phyloP scores from a whole-genome alignment of 768 basidiomycete species.

The Boletus sp. region DNA sequence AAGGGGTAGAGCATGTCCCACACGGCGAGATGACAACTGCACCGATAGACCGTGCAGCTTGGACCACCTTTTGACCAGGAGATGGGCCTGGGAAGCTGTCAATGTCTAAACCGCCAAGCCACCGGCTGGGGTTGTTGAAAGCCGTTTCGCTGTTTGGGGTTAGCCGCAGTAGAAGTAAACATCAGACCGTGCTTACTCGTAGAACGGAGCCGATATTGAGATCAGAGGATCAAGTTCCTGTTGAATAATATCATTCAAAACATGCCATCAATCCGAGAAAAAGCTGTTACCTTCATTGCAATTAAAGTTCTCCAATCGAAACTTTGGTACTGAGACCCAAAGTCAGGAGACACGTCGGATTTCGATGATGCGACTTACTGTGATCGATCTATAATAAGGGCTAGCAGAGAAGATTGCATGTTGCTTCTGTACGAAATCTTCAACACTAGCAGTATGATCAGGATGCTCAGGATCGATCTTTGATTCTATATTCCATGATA shows the following conservation, averaged over 20 bases:
- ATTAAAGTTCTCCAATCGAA: conserved; percentile 80
- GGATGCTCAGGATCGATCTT: conserved; percentile 61
- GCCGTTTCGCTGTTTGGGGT: conserved; percentile 38
- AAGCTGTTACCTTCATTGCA: conserved; percentile 56
- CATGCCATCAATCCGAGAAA: neutral
- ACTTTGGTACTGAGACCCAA: conserved; percentile 62
- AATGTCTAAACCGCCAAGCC: conserved; percentile 68
- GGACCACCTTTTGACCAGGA: conserved; percentile 56
- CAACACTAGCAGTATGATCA: conserved; percentile 50
- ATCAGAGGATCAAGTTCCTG: conserved; percentile 58
- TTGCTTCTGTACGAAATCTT: conserved; percentile 63
- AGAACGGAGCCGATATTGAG: conserved; percentile 61
- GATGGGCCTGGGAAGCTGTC: conserved; percentile 63
- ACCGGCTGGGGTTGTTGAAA: conserved; percentile 49
- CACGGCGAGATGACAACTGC: conserved; percentile 67
- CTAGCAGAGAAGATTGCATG: conserved; percentile 56
- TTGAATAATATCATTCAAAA: conserved; percentile 5
- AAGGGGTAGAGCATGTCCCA: conserved; percentile 41
- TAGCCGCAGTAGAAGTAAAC: neutral
- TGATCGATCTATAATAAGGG: conserved; percentile 62
- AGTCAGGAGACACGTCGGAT: neutral
- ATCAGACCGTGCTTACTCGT: conserved; percentile 45
- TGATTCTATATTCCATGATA: conserved; percentile 79
- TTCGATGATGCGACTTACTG: conserved; percentile 39
- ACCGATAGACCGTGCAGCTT: conserved; percentile 63